Evolutionary conservation across 148 eudicot species (phyloP).

Genomic region (Diospyros kaki): DNA sequence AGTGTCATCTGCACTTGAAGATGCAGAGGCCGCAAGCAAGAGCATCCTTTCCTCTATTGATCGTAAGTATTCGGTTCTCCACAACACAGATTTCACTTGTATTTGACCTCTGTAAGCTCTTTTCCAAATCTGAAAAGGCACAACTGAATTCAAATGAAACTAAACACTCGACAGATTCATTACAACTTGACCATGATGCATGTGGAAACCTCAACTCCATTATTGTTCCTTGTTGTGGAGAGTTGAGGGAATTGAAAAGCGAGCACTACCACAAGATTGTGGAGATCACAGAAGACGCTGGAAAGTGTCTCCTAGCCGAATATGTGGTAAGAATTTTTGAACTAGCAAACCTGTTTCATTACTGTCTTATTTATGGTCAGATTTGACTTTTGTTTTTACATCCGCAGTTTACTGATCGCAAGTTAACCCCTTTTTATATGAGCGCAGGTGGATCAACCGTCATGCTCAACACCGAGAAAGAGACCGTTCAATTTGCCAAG

Average conservation of each 20-base stretch:
- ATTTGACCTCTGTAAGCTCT: neutral
- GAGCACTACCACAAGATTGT: slow-evolving; percentile 77
- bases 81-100: neutral
- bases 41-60: slow-evolving; percentile 72
- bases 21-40: slow-evolving; percentile 67
- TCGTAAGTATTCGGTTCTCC: slow-evolving; percentile 40
- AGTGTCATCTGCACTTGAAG: slow-evolving; percentile 69
- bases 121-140: neutral
- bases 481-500: slow-evolving; percentile 73
- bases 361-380: neutral
- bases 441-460: slow-evolving; percentile 87
- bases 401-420: too few species aligned
- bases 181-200: slow-evolving; percentile 88
- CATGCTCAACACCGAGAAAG: slow-evolving; percentile 89
- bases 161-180: slow-evolving; percentile 52
- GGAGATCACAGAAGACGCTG: slow-evolving; percentile 86
- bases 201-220: slow-evolving; percentile 72
- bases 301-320: slow-evolving; percentile 75
- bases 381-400: too few species aligned
- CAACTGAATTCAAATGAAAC: neutral
- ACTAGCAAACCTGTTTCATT: too few species aligned
- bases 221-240: slow-evolving; percentile 87
- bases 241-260: slow-evolving; percentile 74
- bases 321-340: slow-evolving; percentile 53
- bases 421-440: neutral